phyloP scores from a whole-genome alignment of 208 protist genomes.

The Acanthamoeba rhysodes region DNA sequence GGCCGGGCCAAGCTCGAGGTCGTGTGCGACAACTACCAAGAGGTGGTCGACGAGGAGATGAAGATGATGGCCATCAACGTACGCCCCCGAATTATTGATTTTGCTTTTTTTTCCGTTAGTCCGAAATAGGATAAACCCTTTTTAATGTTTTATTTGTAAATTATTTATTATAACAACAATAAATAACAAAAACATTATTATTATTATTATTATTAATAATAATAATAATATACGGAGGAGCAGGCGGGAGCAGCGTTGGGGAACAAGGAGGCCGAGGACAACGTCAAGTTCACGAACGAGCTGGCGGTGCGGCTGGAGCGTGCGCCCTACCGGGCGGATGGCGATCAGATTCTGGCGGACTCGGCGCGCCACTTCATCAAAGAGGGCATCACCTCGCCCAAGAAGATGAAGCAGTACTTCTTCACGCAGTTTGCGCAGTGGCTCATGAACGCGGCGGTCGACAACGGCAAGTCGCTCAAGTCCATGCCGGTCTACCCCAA shows the following conservation, averaged over 20 bases:
- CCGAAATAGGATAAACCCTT: neutral
- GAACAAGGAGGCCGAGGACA: neutral
- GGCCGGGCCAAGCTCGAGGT: neutral
- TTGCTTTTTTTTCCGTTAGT: neutral
- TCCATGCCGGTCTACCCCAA: conserved; percentile 17
- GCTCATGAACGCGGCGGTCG: conserved; percentile 44
- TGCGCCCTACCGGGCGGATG: neutral
- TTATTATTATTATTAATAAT: no score
- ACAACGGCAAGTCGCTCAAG: conserved; percentile 42
- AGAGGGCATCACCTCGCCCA: neutral
- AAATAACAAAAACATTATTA: no score
- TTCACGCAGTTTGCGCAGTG: conserved; percentile 48
- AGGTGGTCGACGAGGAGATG: conserved; percentile 22
- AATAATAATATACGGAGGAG: no score
- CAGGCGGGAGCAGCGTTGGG: neutral
- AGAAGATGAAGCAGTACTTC: conserved; percentile 52
- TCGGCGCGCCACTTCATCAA: neutral
- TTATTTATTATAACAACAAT: no score
- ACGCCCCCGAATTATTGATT: neutral
- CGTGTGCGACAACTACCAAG: conserved; percentile 19
- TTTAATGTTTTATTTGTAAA: neutral
- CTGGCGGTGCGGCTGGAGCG: neutral
- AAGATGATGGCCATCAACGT: conserved; percentile 39
- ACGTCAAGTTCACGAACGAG: neutral
- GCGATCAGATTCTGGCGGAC: conserved; percentile 9